These are phyloP conservation scores for Paracoccidioides lutzii DNA, from an alignment of 2,329 filamentous ascomycete genomes.

Conservation along the genomic window DNA sequence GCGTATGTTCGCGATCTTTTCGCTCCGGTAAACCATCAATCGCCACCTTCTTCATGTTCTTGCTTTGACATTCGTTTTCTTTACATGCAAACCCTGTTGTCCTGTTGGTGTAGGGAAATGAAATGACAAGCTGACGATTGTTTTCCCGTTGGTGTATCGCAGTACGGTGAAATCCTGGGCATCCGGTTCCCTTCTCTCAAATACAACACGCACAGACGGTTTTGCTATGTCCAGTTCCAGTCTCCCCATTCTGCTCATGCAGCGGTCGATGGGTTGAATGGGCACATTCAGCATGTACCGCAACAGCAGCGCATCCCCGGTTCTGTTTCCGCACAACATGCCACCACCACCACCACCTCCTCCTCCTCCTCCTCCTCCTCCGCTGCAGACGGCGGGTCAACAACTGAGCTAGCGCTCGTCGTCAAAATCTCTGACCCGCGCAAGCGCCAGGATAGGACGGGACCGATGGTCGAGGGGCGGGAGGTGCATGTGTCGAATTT, in stretches of 20 bases:
- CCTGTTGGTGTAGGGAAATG: too few species aligned
- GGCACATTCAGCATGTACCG: constrained; percentile 40
- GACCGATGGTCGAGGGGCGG: constrained; percentile 71
- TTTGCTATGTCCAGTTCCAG: constrained; percentile 90
- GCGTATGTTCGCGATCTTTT: constrained; percentile 44
- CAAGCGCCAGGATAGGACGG: constrained; percentile 63
- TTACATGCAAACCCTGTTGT: not conserved
- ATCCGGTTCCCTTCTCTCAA: constrained; percentile 86
- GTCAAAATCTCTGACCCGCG: constrained; percentile 76
- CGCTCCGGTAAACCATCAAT: constrained; percentile 32
- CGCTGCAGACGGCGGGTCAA: too few species aligned
- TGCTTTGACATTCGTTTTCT: not conserved
- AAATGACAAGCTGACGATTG: too few species aligned
- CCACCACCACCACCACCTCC: too few species aligned
- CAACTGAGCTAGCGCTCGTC: constrained; percentile 51
- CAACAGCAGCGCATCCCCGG: too few species aligned
- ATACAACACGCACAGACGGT: constrained; percentile 74
- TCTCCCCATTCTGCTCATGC: constrained; percentile 53
- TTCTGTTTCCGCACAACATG: too few species aligned
- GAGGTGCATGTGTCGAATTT: constrained; percentile 70
- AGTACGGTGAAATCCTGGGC: constrained; percentile 69
- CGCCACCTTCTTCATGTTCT: not conserved
- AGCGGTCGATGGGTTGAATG: constrained; percentile 57
- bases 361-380: too few species aligned
- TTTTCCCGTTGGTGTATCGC: constrained; percentile 1